Conservation (phyloP, 805 yeast species). For the Cyberlindnera maclurae region DNA sequence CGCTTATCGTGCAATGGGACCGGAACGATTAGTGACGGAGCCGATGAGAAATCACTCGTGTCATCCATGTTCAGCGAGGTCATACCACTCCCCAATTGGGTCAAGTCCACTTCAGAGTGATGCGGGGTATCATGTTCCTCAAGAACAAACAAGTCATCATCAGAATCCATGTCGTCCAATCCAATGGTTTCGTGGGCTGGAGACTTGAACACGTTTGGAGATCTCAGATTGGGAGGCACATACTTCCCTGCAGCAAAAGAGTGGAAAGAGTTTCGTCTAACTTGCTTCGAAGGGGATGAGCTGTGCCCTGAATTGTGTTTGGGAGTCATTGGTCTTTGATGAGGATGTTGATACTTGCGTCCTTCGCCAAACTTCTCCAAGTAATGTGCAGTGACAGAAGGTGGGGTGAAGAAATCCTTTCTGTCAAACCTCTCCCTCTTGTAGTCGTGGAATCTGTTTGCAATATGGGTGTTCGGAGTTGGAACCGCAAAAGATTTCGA, state of each 20-base stretch:
- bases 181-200: constrained; percentile 18
- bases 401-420: constrained; percentile 74
- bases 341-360: constrained; percentile 24
- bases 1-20: constrained; percentile 3
- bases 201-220: constrained; percentile 28
- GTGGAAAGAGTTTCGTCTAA: constrained; percentile 20
- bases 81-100: constrained; percentile 8
- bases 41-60: constrained; percentile 20
- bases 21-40: constrained; percentile 19
- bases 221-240: constrained; percentile 66
- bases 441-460: constrained; percentile 32
- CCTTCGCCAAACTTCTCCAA: constrained; percentile 52
- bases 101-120: constrained; percentile 8
- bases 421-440: constrained; percentile 40
- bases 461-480: constrained; percentile 41
- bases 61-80: constrained; percentile 14
- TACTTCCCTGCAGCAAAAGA: constrained; percentile 46
- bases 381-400: constrained; percentile 61
- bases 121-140: constrained; percentile 26
- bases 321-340: constrained; percentile 23
- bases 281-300: constrained; percentile 6
- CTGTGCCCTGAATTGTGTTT: constrained; percentile 2
- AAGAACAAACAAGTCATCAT: constrained; percentile 32
- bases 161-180: constrained; percentile 20
- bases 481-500: constrained; percentile 53